A percentile compares a stretch with the other conserved stretches of the same genome.
Evolutionary conservation across 345 rosid genomes (phyloP).

Genomic region (Microthlaspi erraticum): DNA sequence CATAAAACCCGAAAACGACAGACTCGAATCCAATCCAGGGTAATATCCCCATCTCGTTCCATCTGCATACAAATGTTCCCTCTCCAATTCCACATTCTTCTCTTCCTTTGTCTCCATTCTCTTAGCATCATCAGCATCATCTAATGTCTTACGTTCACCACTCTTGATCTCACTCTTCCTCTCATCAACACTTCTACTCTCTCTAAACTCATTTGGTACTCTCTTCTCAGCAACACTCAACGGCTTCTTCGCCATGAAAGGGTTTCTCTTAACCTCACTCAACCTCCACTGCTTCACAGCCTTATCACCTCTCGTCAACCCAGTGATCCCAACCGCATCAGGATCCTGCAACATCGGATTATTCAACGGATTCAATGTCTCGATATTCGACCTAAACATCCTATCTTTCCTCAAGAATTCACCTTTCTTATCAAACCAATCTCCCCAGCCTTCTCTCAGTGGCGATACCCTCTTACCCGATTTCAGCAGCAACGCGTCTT

Average conservation of each 20-base stretch:
- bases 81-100: conserved; percentile 30
- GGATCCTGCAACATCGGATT: conserved; percentile 96
- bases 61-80: conserved; percentile 73
- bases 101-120: conserved; percentile 28
- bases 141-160: conserved; percentile 62
- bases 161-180: conserved; percentile 51
- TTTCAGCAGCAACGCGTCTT: conserved; percentile 78
- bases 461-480: conserved; percentile 60
- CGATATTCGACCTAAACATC: conserved; percentile 83
- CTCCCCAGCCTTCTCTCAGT: conserved; percentile 91
- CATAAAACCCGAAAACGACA: conserved; percentile 77
- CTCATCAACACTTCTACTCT: conserved; percentile 30
- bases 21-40: conserved; percentile 71
- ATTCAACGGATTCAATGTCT: conserved; percentile 75
- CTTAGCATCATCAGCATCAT: conserved; percentile 22
- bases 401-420: conserved; percentile 84
- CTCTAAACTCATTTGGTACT: conserved; percentile 21
- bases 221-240: conserved; percentile 48
- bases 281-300: conserved; percentile 70
- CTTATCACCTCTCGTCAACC: conserved; percentile 80
- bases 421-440: conserved; percentile 93
- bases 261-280: conserved; percentile 64
- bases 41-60: conserved; percentile 94
- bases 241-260: conserved; percentile 71
- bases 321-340: conserved; percentile 73